These are phyloP conservation scores for Anthracocystis walkeri DNA, from an alignment of 1,284 basidiomycete genomes.

Conservation along the genomic window DNA sequence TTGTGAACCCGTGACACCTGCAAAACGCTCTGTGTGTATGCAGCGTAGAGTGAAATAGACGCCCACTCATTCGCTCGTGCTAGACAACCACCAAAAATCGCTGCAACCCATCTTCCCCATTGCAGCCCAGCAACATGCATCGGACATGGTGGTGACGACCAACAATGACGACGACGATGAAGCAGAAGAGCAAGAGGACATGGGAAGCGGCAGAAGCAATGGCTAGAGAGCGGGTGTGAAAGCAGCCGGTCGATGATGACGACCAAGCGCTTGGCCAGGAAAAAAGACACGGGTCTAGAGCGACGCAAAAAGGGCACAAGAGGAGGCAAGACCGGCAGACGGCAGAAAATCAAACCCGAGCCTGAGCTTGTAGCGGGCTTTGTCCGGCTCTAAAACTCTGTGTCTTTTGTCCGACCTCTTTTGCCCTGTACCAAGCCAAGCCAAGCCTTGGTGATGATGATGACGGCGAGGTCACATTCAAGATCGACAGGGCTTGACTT, in stretches of 20 bases:
- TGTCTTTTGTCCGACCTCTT: neutral
- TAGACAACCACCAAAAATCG: neutral
- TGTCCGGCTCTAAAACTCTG: neutral
- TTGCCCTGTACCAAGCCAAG: neutral
- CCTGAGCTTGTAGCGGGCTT: conserved; percentile 1
- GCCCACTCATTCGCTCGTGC: conserved; percentile 7
- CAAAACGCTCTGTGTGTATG: neutral
- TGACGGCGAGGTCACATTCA: neutral
- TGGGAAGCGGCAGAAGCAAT: neutral
- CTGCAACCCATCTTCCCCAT: neutral
- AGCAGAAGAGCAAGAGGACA: neutral
- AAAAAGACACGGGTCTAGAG: neutral
- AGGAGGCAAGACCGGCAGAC: conserved; percentile 3
- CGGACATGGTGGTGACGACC: neutral
- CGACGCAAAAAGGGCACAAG: neutral
- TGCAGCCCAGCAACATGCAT: neutral
- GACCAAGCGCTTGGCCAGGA: conserved; percentile 8
- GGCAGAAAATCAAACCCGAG: conserved; percentile 5
- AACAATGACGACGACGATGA: neutral
- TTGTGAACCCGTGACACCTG: conserved; percentile 3
- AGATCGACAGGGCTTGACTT: neutral
- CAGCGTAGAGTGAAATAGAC: neutral
- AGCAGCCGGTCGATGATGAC: conserved; percentile 11
- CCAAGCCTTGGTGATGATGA: neutral
- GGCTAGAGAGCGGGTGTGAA: conserved; percentile 4